Conservation (phyloP, 768 basidiomycete species). For the Macrolepiota albuminosa region DNA sequence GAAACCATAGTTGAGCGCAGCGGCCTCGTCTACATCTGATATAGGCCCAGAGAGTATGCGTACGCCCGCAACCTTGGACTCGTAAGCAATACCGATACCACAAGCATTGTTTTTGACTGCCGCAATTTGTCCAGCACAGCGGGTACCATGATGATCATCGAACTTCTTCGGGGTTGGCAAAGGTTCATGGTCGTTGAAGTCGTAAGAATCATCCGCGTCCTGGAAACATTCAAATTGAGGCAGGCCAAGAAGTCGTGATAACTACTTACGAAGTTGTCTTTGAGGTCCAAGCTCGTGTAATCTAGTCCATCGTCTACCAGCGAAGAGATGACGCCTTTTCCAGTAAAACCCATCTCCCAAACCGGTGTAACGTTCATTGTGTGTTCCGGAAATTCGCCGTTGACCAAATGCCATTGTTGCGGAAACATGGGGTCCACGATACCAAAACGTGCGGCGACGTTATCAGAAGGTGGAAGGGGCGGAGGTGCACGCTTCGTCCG, state of each 20-base stretch:
- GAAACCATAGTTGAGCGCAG: conserved; percentile 90
- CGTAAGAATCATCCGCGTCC: conserved; percentile 86
- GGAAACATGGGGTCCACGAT: conserved; percentile 81
- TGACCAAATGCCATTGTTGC: conserved; percentile 50
- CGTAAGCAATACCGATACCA: conserved; percentile 91
- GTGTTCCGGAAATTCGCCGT: conserved; percentile 56
- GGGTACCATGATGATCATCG: conserved; percentile 96
- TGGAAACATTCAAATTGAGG: conserved; percentile 28
- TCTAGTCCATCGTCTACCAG: conserved; percentile 96
- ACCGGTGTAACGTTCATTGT: conserved; percentile 91
- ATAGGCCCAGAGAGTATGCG: conserved; percentile 95
- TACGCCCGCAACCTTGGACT: conserved; percentile 87
- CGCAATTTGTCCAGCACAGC: conserved; percentile 95
- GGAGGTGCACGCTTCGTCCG: conserved; percentile 79
- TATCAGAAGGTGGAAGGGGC: conserved; percentile 31
- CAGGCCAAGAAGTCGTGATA: not conserved
- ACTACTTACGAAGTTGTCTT: conserved; percentile 82
- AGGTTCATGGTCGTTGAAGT: conserved; percentile 91
- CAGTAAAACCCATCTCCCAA: conserved; percentile 90
- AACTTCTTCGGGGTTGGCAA: conserved; percentile 83
- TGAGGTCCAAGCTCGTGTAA: conserved; percentile 81
- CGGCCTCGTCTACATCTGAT: conserved; percentile 92
- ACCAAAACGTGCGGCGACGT: conserved; percentile 15
- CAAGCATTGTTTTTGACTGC: conserved; percentile 91
- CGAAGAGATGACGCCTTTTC: conserved; percentile 80